These are phyloP conservation scores for Cladophialophora immunda DNA, from an alignment of 2,329 filamentous ascomycete genomes.

Conservation along the genomic window DNA sequence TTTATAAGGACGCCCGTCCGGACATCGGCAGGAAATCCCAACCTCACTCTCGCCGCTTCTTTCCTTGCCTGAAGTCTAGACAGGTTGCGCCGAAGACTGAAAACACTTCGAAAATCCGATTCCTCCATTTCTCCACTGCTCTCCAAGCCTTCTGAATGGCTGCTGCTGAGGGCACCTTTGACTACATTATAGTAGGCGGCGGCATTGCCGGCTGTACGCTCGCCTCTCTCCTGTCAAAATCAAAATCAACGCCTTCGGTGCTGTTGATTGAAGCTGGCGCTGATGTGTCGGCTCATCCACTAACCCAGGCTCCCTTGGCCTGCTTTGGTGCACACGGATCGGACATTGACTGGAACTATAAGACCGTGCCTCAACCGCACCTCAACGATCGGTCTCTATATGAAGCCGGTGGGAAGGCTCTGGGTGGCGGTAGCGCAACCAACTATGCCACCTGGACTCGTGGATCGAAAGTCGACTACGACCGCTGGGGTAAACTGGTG, in stretches of 20 bases:
- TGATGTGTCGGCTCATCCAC: constrained; percentile 10
- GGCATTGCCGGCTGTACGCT: constrained; percentile 64
- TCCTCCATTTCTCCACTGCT: not conserved
- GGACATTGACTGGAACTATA: constrained; percentile 43
- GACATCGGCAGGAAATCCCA: not conserved
- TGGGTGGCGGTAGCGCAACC: constrained; percentile 53
- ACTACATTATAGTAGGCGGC: constrained; percentile 59
- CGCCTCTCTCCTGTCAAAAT: constrained; percentile 45
- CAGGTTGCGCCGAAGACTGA: not conserved
- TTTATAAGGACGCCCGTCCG: not conserved
- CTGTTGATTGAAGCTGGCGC: constrained; percentile 21
- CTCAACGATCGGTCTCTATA: constrained; percentile 18
- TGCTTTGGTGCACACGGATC: constrained; percentile 16
- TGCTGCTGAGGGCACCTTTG: constrained; percentile 8
- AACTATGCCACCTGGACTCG: constrained; percentile 55
- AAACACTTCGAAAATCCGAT: not conserved
- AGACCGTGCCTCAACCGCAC: constrained; percentile 41
- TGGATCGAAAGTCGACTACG: constrained; percentile 55
- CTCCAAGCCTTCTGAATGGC: constrained; percentile 3
- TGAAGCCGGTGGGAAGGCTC: constrained; percentile 44
- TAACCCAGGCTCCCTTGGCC: constrained; percentile 15
- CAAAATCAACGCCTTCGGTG: constrained; percentile 5
- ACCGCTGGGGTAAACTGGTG: constrained; percentile 55
- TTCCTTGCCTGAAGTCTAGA: not conserved
- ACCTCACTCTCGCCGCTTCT: not conserved